Percentiles rank a stretch among this genome's conserved stretches.
phyloP scores from a whole-genome alignment of 805 yeast species.

The Phaffomyces antillensis region DNA sequence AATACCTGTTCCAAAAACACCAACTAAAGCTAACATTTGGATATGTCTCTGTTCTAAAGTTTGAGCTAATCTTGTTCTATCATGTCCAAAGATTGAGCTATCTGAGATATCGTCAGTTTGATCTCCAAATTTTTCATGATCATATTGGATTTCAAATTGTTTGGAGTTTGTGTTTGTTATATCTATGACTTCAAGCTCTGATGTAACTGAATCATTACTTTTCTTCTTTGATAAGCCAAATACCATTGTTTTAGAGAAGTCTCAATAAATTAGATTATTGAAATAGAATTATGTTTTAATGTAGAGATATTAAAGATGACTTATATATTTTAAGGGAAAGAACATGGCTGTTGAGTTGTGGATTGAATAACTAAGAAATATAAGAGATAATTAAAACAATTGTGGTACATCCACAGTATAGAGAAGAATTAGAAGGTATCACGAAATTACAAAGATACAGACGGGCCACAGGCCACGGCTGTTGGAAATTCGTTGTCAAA shows the following conservation, averaged over 20 bases:
- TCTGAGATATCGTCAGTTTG: neutral
- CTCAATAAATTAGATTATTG: neutral
- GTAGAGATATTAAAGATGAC: neutral
- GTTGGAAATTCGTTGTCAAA: too few species aligned
- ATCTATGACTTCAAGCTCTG: neutral
- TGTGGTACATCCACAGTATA: too few species aligned
- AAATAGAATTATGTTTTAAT: too few species aligned
- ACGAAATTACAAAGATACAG: too few species aligned
- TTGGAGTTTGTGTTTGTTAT: constrained; percentile 1
- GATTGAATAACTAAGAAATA: too few species aligned
- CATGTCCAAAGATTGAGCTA: constrained; percentile 10
- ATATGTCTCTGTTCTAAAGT: constrained; percentile 27
- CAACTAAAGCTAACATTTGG: constrained; percentile 43
- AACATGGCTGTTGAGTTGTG: too few species aligned
- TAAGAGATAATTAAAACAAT: too few species aligned
- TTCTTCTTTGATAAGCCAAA: neutral
- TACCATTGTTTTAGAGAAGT: too few species aligned
- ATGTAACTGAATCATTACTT: neutral
- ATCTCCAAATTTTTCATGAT: neutral
- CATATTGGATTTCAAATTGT: neutral
- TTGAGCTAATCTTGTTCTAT: constrained; percentile 8
- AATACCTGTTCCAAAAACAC: constrained; percentile 38
- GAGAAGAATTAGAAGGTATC: too few species aligned
- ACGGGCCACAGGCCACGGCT: too few species aligned
- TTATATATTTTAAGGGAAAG: too few species aligned